Conservation (phyloP, 495 filamentous ascomycete species). For the Lineolata rhizophorae region DNA sequence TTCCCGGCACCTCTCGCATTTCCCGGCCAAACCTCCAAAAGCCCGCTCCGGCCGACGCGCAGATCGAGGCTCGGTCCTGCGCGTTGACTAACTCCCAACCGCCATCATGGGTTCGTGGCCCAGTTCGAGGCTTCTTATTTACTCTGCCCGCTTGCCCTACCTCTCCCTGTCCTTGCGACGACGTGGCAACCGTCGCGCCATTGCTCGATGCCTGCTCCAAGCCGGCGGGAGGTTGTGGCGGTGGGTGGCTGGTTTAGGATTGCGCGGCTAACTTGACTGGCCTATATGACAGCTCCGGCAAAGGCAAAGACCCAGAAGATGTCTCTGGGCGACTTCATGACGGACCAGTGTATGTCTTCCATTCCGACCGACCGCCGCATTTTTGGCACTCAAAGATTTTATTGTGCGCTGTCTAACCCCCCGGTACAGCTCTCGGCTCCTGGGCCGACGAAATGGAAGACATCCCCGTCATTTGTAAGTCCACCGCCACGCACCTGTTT, state of each 20-base stretch:
- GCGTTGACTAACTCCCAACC: slow-evolving; percentile 12
- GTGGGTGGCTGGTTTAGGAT: no score
- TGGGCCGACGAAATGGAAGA: slow-evolving; percentile 99
- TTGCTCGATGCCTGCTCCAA: no score
- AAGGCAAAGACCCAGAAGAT: slow-evolving; percentile 88
- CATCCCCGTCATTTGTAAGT: slow-evolving; percentile 47
- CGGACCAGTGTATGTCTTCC: slow-evolving; percentile 49
- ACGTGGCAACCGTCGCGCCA: no score
- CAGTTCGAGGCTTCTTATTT: slow-evolving; percentile 7
- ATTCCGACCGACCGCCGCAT: slow-evolving; percentile 1
- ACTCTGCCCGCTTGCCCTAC: slow-evolving; percentile 4
- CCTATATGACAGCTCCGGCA: slow-evolving; percentile 10
- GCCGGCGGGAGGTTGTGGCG: no score
- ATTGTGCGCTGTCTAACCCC: slow-evolving; percentile 19
- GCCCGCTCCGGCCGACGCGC: slow-evolving; percentile 9
- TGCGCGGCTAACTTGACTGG: no score
- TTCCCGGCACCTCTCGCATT: neutral
- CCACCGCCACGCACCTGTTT: slow-evolving; percentile 7
- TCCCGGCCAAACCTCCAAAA: neutral
- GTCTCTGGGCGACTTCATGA: slow-evolving; percentile 78
- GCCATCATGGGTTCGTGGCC: slow-evolving; percentile 20
- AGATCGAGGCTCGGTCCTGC: no score
- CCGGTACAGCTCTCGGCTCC: slow-evolving; percentile 52
- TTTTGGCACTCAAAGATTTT: slow-evolving; percentile 3
- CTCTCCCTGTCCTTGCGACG: neutral